These are phyloP conservation scores for Ambrosia hybrid DNA, from an alignment of 140 eudicot genomes.

Conservation along the genomic window DNA sequence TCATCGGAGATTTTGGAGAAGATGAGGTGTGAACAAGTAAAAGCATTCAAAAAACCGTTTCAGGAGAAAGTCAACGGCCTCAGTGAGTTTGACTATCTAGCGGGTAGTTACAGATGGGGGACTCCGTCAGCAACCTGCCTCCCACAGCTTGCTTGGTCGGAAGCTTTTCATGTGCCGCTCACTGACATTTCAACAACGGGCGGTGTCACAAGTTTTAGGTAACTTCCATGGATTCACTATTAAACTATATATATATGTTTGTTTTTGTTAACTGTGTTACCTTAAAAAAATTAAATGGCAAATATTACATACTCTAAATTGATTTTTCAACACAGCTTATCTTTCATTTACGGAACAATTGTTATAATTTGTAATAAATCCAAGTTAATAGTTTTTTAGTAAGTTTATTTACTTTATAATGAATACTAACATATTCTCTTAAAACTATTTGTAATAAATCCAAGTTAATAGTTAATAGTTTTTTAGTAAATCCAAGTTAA, in stretches of 20 bases:
- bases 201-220: constrained; percentile 44
- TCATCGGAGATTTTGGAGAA: constrained; percentile 42
- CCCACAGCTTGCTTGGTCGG: constrained; percentile 69
- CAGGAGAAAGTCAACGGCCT: constrained; percentile 38
- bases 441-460: too few species aligned
- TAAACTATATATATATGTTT: neutral
- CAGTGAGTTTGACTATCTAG: constrained; percentile 33
- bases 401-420: too few species aligned
- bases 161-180: constrained; percentile 71
- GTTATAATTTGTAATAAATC: too few species aligned
- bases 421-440: too few species aligned
- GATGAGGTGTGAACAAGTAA: constrained; percentile 58
- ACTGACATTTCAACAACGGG: constrained; percentile 33
- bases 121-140: constrained; percentile 59
- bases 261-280: too few species aligned
- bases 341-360: too few species aligned
- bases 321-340: too few species aligned
- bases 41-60: constrained; percentile 58
- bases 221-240: constrained; percentile 1
- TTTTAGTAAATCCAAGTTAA: too few species aligned
- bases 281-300: too few species aligned
- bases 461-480: too few species aligned
- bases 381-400: too few species aligned
- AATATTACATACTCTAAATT: too few species aligned
- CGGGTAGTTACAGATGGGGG: constrained; percentile 68